A percentile compares a stretch with the other conserved stretches of the same genome.
phyloP scores from a whole-genome alignment of 208 protist genomes.

The Strigomonas culicis region DNA sequence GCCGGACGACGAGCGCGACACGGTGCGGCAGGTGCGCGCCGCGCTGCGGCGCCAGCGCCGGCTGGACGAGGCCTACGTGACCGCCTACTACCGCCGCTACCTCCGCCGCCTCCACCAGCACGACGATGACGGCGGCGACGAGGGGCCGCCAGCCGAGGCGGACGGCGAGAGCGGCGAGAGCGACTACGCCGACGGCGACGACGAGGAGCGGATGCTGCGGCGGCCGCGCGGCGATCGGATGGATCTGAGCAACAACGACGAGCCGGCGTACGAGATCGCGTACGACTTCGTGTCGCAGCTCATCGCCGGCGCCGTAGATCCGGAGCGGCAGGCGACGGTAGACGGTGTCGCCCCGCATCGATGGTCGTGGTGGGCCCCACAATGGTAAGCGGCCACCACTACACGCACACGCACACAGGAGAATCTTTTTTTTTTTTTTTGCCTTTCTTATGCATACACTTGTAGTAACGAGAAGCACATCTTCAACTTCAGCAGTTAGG shows the following conservation, averaged over 20 bases:
- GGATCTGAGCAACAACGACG: neutral
- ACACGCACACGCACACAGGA: neutral
- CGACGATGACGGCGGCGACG: neutral
- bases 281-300: slow-evolving; percentile 42
- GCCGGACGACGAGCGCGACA: neutral
- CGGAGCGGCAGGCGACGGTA: slow-evolving; percentile 43
- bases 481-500: too few relatives aligned
- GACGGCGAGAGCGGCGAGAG: neutral
- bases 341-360: slow-evolving; percentile 38
- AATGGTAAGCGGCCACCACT: slow-evolving; percentile 43
- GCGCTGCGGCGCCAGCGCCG: slow-evolving; percentile 15
- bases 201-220: neutral
- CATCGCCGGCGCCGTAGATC: slow-evolving; percentile 41
- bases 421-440: neutral
- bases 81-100: slow-evolving; percentile 8
- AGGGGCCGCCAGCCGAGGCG: neutral
- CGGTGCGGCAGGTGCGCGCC: slow-evolving; percentile 17
- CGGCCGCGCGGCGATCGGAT: too few relatives aligned
- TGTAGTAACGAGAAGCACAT: neutral
- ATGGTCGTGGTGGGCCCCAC: slow-evolving; percentile 71
- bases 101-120: slow-evolving; percentile 14
- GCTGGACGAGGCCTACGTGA: neutral
- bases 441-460: neutral
- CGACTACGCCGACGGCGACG: neutral
- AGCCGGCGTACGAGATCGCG: slow-evolving; percentile 16